Evolutionary conservation across 345 rosid genomes (phyloP), one percentile per base, ranked within the genome.

Genomic region (Rubroshorea leprosula): DNA sequence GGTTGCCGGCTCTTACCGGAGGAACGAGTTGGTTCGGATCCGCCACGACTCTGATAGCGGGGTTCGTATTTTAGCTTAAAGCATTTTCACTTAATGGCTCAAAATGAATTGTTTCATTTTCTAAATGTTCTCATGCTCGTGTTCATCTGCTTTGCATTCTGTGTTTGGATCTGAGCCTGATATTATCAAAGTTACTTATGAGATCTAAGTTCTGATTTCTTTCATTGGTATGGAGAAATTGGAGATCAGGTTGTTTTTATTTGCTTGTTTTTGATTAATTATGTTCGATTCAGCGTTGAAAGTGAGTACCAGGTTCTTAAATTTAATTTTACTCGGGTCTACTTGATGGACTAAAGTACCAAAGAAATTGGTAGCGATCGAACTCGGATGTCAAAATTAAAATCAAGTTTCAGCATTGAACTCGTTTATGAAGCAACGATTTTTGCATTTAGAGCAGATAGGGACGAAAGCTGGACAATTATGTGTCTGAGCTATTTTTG

Each of bases 1-100:
- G 89, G 97, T 94, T 51, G 97, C 99, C 61, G 99, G 99, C 23
- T 94, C 99, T n/a, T 83, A 94, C 86, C 86, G 84, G 76, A 76
- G 87, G 71, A 94, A 94, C 71, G 95, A 94, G 80, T 78, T 94
- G 50, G 99, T 94, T 60, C 95, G 97, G 75, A 94, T 94, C 69
- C 96, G 86, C 24, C 92, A 94, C 62, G 99, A 94, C 73, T 94
- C 96, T 56, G 97, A 94, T 55, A 76, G 95, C 49, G 96, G 86
- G 91, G 99, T 94, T 67, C 45, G 97, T 87, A 50, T 24, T 61
- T 62, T 61, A 25, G 31, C 27, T 67, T 55, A 9, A 19, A 41
- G 57, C 41, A 15, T 55, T 50, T 64, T 2, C 20, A 1, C 12
- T 51, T 61, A 5, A 12, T 10, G 22, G 7, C 24, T 67, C 5